Evolutionary conservation across 805 yeast species (phyloP), one percentile per base, ranked within the genome.

Genomic region (Isabelozyma pseudorhagii): DNA sequence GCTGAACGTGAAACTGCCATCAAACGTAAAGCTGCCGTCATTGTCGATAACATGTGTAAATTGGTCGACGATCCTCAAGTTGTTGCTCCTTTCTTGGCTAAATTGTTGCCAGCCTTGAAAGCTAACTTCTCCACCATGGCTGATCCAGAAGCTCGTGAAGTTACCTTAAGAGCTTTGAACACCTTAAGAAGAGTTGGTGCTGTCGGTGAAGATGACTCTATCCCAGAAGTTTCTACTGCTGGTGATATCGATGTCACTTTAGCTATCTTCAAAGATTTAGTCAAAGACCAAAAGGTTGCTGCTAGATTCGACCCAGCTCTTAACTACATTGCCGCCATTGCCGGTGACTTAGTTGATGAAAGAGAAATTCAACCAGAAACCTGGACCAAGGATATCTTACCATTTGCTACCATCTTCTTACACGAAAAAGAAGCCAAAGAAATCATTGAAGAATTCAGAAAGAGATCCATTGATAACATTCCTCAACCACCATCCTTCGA

Each of bases 41-140:
- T 94, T 78, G 88, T 93, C 69, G 99, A 94, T 78, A 94, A 94
- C 96, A 94, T 94, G 99, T 94, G 99, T 89, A 94, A 94, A 81
- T 89, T 94, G 78, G 99, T 94, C 81, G 99, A 94, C 74, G 99
- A 94, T 75, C 99, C 99, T 66, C 98, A 94, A 82, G 96, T 94
- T 72, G 96, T 94, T 79, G 99, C 98, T 82, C 99, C 99, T 62
- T 94, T 94, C 89, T 81, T 94, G 87, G 80, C 82, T 78, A 88
- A 87, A 73, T 85, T 94, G 69, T 87, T 90, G 82, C 99, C 99
- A 74, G 89, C 97, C 69, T 83, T 94, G 78, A 89, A 89, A 85
- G 75, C 85, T 73, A 94, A 94, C 89, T 84, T 86, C 81, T 79
- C 88, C 70, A 90, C 89, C 81, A 92, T 94, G 80, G 99, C 99